phyloP scores from a whole-genome alignment of 257 asterid genomes.

The Prunella vulgaris region DNA sequence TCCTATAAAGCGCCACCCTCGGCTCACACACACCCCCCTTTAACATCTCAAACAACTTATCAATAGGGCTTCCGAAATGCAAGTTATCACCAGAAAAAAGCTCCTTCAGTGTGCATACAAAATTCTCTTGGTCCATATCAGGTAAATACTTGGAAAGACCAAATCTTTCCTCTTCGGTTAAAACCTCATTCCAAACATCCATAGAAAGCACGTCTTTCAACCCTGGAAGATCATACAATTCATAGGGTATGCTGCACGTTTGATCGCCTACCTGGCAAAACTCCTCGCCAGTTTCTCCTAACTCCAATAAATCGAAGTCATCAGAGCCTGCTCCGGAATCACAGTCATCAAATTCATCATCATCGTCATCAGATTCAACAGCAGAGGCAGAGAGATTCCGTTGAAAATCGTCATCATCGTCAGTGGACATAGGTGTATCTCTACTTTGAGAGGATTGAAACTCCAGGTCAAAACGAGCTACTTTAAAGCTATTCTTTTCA shows the following conservation, averaged over 20 bases:
- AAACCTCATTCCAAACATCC: conserved; percentile 93
- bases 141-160: conserved; percentile 77
- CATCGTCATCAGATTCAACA: conserved; percentile 80
- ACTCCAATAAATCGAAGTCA: conserved; percentile 83
- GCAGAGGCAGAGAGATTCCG: conserved; percentile 41
- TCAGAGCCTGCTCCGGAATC: conserved; percentile 99
- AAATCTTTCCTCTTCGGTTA: conserved; percentile 84
- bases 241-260: conserved; percentile 86
- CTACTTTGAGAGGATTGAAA: conserved; percentile 56
- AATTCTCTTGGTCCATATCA: conserved; percentile 93
- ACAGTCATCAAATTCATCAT: conserved; percentile 88
- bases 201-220: conserved; percentile 71
- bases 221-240: conserved; percentile 83
- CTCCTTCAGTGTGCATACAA: conserved; percentile 67
- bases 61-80: conserved; percentile 84
- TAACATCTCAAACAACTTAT: conserved; percentile 69
- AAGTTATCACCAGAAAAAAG: conserved; percentile 68
- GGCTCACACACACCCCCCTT: conserved; percentile 97
- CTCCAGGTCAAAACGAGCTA: conserved; percentile 65
- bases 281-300: conserved; percentile 89
- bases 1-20: conserved; percentile 93
- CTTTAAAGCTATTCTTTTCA: conserved; percentile 80
- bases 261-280: conserved; percentile 92
- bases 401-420: conserved; percentile 74
- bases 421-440: conserved; percentile 71